These are phyloP conservation scores for Fagopyrum homotropicum DNA, from an alignment of 148 eudicot species.

Conservation along the genomic window DNA sequence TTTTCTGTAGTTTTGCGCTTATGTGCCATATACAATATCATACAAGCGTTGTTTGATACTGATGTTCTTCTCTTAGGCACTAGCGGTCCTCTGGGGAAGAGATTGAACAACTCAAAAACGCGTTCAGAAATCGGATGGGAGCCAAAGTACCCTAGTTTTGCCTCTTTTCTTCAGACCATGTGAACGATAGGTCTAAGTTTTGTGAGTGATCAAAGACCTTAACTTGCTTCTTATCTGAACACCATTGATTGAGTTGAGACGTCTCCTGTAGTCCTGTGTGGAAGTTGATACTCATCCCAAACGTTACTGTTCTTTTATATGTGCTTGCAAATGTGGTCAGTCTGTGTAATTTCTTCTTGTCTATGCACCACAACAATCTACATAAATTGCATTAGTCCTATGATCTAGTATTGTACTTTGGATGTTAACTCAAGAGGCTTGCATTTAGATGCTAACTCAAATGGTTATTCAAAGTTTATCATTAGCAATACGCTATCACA, in stretches of 20 bases:
- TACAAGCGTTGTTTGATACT: neutral
- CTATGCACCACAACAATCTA: neutral
- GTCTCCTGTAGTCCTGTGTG: too few relatives aligned
- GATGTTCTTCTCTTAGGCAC: slow-evolving; percentile 34
- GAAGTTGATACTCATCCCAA: neutral
- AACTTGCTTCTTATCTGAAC: neutral
- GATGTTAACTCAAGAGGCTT: too few relatives aligned
- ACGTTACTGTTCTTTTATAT: neutral
- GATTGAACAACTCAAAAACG: slow-evolving; percentile 64
- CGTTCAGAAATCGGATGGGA: slow-evolving; percentile 65
- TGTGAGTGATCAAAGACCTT: neutral
- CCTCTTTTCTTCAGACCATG: slow-evolving; percentile 47
- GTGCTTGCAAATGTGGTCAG: neutral
- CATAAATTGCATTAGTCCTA: neutral
- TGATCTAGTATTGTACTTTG: neutral
- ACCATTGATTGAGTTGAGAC: neutral
- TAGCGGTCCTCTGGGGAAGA: slow-evolving; percentile 72
- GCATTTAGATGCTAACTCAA: too few relatives aligned
- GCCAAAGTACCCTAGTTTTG: slow-evolving; percentile 73
- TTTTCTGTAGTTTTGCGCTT: neutral
- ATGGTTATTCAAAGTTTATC: too few relatives aligned
- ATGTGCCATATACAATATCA: neutral
- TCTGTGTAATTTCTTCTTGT: neutral
- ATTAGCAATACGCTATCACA: too few relatives aligned
- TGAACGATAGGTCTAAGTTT: neutral